Evolutionary conservation across 805 yeast genomes (phyloP).

Genomic region (Suhomyces xylopsoci): DNA sequence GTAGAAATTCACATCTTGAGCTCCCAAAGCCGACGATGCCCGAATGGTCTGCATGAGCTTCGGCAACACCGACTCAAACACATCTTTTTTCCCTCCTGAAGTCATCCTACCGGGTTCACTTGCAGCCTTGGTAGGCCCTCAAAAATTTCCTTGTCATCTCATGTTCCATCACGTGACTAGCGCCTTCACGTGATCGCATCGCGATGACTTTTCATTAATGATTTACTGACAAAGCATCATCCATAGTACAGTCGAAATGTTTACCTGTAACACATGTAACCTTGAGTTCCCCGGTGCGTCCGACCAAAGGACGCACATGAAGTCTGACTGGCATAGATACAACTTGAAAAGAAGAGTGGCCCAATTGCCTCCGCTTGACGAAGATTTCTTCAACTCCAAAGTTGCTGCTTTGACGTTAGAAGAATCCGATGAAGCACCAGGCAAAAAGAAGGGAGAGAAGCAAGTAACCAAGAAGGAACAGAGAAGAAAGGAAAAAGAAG

Average conservation of each 20-base stretch:
- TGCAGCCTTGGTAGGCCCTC: not conserved
- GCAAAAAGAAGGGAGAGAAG: constrained; percentile 22
- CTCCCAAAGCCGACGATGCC: constrained; percentile 64
- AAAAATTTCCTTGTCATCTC: constrained; percentile 1
- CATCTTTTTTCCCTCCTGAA: constrained; percentile 7
- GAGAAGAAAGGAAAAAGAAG: constrained; percentile 50
- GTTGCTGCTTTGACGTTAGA: constrained; percentile 16
- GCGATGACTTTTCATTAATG: not conserved
- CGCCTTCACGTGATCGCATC: constrained; percentile 1
- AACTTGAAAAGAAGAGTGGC: constrained; percentile 45
- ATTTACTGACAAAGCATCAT: not conserved
- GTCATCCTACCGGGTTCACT: not conserved
- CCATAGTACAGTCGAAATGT: constrained; percentile 8
- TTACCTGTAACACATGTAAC: constrained; percentile 41
- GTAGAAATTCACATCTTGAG: constrained; percentile 79
- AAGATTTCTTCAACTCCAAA: constrained; percentile 19
- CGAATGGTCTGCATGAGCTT: constrained; percentile 57
- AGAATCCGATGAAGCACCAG: constrained; percentile 13
- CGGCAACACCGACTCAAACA: constrained; percentile 32
- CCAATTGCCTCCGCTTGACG: constrained; percentile 24
- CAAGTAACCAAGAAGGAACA: constrained; percentile 48
- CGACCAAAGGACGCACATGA: constrained; percentile 43
- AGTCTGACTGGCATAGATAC: constrained; percentile 46
- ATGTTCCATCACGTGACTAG: not conserved
- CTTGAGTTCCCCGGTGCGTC: constrained; percentile 37